Evolutionary conservation across 2,329 filamentous ascomycete species (phyloP).

Genomic region (Colletotrichum karsti): DNA sequence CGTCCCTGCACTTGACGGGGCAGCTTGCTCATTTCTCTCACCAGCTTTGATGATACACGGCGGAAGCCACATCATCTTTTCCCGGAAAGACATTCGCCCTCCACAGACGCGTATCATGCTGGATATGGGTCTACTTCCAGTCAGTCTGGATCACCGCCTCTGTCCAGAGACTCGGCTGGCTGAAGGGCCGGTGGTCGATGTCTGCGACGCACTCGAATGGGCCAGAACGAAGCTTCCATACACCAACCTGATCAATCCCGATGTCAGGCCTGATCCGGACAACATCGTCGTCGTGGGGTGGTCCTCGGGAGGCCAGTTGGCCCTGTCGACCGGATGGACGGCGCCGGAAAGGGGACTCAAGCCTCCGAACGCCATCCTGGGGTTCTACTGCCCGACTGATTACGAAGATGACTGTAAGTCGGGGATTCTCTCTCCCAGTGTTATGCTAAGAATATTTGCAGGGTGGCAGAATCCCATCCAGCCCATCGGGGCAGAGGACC

Average conservation of each 20-base stretch:
- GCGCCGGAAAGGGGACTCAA: slow-evolving; percentile 34
- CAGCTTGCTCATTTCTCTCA: neutral
- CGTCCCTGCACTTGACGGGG: neutral
- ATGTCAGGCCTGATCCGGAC: slow-evolving; percentile 35
- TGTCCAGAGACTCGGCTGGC: slow-evolving; percentile 56
- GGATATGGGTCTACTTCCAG: slow-evolving; percentile 49
- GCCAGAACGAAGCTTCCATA: slow-evolving; percentile 40
- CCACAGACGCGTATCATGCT: slow-evolving; percentile 48
- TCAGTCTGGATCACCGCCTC: slow-evolving; percentile 59
- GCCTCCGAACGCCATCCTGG: slow-evolving; percentile 39
- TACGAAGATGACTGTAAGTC: slow-evolving; percentile 19
- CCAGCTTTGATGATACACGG: slow-evolving; percentile 55
- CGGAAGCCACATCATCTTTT: slow-evolving; percentile 49
- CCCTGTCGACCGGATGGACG: slow-evolving; percentile 52
- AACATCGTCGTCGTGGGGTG: slow-evolving; percentile 53
- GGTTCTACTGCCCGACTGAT: slow-evolving; percentile 18
- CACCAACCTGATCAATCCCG: slow-evolving; percentile 31
- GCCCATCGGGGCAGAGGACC: slow-evolving; percentile 19
- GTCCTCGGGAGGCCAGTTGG: slow-evolving; percentile 57
- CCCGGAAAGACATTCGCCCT: slow-evolving; percentile 44
- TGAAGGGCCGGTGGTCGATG: slow-evolving; percentile 55
- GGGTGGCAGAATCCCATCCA: slow-evolving; percentile 31
- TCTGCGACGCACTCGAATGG: slow-evolving; percentile 52
- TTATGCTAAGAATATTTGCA: neutral
- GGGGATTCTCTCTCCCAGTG: neutral